Percentiles rank a stretch among this genome's conserved stretches.
Conservation (phyloP, 768 basidiomycete species). For the Pleurotus sapidus region DNA sequence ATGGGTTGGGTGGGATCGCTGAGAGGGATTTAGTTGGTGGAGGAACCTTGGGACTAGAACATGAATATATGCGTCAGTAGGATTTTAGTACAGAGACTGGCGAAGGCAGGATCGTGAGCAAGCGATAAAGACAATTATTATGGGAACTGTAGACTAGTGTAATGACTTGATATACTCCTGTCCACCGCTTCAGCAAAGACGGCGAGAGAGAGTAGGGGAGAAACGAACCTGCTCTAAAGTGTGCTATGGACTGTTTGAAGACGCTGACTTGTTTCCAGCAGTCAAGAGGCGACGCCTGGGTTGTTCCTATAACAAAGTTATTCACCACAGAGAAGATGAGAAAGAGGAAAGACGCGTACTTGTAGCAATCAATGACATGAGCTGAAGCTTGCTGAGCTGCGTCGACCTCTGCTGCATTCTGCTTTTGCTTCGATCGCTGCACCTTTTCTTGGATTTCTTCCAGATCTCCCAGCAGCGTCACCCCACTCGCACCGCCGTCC, state of each 20-base stretch:
- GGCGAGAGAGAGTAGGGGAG: conserved; percentile 1
- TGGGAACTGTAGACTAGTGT: conserved; percentile 23
- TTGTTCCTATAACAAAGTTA: conserved; percentile 35
- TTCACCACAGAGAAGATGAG: neutral
- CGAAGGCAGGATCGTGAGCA: no score
- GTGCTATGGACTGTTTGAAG: conserved; percentile 68
- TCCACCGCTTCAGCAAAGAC: conserved; percentile 4
- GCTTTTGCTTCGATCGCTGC: conserved; percentile 62
- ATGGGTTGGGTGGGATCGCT: no score
- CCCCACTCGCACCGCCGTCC: conserved; percentile 45
- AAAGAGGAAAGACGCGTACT: conserved; percentile 35
- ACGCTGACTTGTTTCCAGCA: conserved; percentile 71
- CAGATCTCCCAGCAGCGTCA: conserved; percentile 67
- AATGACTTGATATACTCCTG: conserved; percentile 67
- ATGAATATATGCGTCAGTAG: no score
- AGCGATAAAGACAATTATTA: no score
- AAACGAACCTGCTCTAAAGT: conserved; percentile 65
- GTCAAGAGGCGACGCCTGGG: conserved; percentile 53
- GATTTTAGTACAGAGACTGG: no score
- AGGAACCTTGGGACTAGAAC: no score
- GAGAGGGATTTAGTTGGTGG: no score
- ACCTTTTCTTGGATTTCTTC: conserved; percentile 72
- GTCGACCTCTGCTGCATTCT: conserved; percentile 50
- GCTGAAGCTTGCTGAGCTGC: conserved; percentile 55
- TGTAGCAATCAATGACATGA: conserved; percentile 73